phyloP scores from a whole-genome alignment of 331 rosid species.

The Malus hybrid region DNA sequence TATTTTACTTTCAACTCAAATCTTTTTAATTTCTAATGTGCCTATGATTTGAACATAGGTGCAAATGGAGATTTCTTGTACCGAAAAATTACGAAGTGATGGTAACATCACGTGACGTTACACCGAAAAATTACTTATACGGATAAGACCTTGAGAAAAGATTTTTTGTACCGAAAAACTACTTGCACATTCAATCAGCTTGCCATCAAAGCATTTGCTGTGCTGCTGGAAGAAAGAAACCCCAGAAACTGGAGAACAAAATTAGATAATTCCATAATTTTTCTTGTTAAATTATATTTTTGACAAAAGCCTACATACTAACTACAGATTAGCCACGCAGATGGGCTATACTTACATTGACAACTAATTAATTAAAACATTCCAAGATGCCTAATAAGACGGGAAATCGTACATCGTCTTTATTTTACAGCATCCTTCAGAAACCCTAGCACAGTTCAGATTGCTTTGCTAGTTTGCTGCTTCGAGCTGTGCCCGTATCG shows the following conservation, averaged over 20 bases:
- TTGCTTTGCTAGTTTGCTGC: slow-evolving; percentile 62
- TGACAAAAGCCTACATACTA: not conserved
- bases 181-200: not conserved
- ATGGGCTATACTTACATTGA: not conserved
- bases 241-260: not conserved
- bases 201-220: not conserved
- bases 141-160: no score
- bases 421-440: not conserved
- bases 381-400: not conserved
- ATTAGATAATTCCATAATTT: not conserved
- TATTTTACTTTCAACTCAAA: not conserved
- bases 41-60: no score
- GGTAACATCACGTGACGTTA: no score
- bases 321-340: not conserved
- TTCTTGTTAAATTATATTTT: not conserved
- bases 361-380: not conserved
- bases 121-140: no score
- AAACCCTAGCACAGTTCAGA: not conserved
- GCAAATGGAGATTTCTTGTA: no score
- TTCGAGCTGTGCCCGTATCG: slow-evolving; percentile 43
- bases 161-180: no score
- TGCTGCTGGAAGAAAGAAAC: not conserved
- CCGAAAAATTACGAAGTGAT: no score
- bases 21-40: not conserved
- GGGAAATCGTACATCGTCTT: not conserved